Percentiles rank a stretch among this genome's conserved stretches.
These are phyloP conservation scores for Pythium apleroticum DNA, from an alignment of 352 stramenopile genomes.

Conservation along the genomic window DNA sequence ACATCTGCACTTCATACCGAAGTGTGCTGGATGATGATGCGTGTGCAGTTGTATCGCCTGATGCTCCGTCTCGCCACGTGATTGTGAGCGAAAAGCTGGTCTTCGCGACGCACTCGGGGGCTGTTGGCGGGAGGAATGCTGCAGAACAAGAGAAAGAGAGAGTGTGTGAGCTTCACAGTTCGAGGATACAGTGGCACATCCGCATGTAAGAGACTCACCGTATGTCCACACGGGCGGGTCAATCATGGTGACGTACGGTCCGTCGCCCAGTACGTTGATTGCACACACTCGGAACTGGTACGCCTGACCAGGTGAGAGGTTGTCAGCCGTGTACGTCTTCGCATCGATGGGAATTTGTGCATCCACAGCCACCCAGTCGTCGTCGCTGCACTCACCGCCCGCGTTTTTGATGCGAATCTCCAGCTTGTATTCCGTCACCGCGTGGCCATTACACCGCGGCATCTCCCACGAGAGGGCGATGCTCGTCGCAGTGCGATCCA, in stretches of 20 bases:
- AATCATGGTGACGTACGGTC: slow-evolving; percentile 7
- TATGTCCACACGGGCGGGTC: slow-evolving; percentile 30
- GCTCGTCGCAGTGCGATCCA: slow-evolving; percentile 37
- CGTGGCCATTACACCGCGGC: slow-evolving; percentile 54
- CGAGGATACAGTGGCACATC: too few relatives aligned
- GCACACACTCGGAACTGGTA: slow-evolving; percentile 33
- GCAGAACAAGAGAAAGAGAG: too few relatives aligned
- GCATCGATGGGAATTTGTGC: slow-evolving; percentile 20
- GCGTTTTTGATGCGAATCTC: slow-evolving; percentile 21
- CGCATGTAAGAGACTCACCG: slow-evolving; percentile 24
- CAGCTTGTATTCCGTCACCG: slow-evolving; percentile 27
- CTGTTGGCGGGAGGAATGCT: slow-evolving; percentile 35
- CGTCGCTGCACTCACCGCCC: neutral
- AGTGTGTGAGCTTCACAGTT: too few relatives aligned
- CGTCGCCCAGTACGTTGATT: slow-evolving; percentile 24
- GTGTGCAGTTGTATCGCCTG: neutral
- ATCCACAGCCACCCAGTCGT: slow-evolving; percentile 9
- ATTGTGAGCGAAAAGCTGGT: slow-evolving; percentile 36
- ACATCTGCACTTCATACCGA: slow-evolving; percentile 35
- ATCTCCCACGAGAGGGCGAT: slow-evolving; percentile 44
- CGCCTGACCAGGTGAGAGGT: slow-evolving; percentile 9
- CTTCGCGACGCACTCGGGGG: slow-evolving; percentile 20
- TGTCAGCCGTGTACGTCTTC: slow-evolving; percentile 4
- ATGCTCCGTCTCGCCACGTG: slow-evolving; percentile 26
- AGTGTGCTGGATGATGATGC: neutral